These are phyloP conservation scores for Glutinoglossum americanum DNA, from an alignment of 495 filamentous ascomycete species.

Conservation along the genomic window DNA sequence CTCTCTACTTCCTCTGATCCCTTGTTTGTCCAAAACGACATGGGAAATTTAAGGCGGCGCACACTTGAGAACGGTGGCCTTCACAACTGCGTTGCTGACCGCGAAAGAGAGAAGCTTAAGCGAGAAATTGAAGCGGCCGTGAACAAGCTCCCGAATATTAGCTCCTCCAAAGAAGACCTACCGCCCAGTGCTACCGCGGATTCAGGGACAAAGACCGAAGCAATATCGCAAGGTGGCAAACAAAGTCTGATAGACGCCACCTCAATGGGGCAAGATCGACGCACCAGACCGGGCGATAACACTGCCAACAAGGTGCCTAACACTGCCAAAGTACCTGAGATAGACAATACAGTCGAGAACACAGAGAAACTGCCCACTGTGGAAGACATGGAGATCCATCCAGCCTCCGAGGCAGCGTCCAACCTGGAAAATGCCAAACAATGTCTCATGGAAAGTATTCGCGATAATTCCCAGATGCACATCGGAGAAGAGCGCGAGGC, in stretches of 20 bases:
- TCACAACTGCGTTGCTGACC: background rate
- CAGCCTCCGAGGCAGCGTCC: slow-evolving; percentile 19
- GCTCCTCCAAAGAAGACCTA: background rate
- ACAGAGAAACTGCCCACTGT: background rate
- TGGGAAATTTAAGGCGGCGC: background rate
- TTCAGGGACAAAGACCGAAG: background rate
- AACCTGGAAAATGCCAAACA: slow-evolving; percentile 33
- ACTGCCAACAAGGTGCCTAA: background rate
- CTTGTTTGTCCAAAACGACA: background rate
- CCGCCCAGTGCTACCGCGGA: background rate
- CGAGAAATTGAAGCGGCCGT: background rate
- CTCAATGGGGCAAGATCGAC: background rate
- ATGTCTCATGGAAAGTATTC: slow-evolving; percentile 34
- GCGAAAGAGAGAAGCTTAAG: background rate
- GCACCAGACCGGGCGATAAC: too few relatives aligned
- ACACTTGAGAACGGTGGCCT: background rate
- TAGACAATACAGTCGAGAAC: background rate
- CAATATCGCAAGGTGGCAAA: background rate
- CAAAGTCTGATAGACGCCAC: background rate
- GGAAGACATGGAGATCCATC: slow-evolving; percentile 18
- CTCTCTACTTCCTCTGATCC: slow-evolving; percentile 31
- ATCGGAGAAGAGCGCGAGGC: slow-evolving; percentile 23
- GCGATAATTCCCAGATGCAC: slow-evolving; percentile 24
- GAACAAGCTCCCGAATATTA: background rate
- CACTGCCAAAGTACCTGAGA: background rate